A percentile compares a stretch with the other conserved stretches of the same genome.
phyloP scores from a whole-genome alignment of 441 rosid species.

The Gossypium lobatum region DNA sequence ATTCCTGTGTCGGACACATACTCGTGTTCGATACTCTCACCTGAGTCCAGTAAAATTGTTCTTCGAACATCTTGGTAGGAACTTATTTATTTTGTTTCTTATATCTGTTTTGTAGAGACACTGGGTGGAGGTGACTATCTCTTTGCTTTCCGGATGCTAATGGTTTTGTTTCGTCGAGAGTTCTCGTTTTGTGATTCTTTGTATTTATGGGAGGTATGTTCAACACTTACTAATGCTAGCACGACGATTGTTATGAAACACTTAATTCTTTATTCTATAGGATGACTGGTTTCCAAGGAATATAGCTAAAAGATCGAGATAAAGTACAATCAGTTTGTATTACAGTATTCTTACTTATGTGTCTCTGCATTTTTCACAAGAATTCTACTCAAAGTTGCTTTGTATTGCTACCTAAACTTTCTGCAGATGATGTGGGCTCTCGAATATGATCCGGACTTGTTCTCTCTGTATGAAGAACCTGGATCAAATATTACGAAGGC shows the following conservation, averaged over 20 bases:
- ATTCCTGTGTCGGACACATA: background rate
- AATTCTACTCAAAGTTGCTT: background rate
- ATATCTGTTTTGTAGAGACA: conserved; percentile 42
- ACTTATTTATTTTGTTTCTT: background rate
- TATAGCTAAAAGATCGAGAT: background rate
- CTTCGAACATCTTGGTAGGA: background rate
- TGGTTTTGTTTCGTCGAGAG: conserved; percentile 96
- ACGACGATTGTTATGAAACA: background rate
- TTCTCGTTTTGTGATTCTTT: conserved; percentile 93
- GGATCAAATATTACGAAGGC: conserved; percentile 37
- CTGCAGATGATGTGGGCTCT: conserved; percentile 99
- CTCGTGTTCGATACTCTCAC: background rate
- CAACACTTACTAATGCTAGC: conserved; percentile 5
- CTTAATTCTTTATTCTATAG: background rate
- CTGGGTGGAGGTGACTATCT: conserved; percentile 95
- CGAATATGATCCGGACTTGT: conserved; percentile 85
- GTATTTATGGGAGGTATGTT: conserved; percentile 92
- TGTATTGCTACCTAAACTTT: conserved; percentile 12
- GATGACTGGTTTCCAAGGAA: background rate
- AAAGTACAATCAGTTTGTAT: background rate
- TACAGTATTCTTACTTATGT: background rate
- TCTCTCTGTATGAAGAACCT: conserved; percentile 54
- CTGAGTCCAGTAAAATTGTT: background rate
- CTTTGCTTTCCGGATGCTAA: conserved; percentile 92
- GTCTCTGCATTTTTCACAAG: background rate